Percentiles rank a stretch among this genome's conserved stretches.
These are phyloP conservation scores for Brasilioporus rufonigricans DNA, from an alignment of 768 basidiomycete species.

Conservation along the genomic window DNA sequence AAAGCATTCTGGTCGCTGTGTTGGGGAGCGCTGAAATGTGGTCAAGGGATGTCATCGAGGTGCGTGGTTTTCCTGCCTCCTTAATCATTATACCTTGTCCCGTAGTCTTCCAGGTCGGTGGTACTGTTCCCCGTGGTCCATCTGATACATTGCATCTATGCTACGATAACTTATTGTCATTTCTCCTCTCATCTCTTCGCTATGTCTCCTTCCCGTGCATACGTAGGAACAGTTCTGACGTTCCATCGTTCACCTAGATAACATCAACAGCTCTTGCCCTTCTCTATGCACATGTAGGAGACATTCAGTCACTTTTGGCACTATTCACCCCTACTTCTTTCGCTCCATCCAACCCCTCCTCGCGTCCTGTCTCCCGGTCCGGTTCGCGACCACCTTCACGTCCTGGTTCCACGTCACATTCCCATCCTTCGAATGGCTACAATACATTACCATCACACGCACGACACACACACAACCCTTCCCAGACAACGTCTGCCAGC, in stretches of 20 bases:
- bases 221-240: constrained; percentile 16
- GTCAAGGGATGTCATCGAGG: constrained; percentile 54
- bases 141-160: constrained; percentile 38
- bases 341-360: constrained; percentile 6
- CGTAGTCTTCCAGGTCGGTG: background rate
- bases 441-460: constrained; percentile 10
- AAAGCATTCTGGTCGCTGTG: constrained; percentile 40
- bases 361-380: constrained; percentile 21
- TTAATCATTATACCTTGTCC: background rate
- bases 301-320: constrained; percentile 21
- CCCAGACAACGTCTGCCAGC: constrained; percentile 1
- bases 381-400: constrained; percentile 25
- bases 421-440: constrained; percentile 5
- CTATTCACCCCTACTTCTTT: constrained; percentile 14
- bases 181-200: background rate
- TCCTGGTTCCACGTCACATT: constrained; percentile 14
- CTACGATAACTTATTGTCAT: background rate
- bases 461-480: constrained; percentile 5
- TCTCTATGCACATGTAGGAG: constrained; percentile 25
- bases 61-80: constrained; percentile 12
- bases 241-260: constrained; percentile 14
- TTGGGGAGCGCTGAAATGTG: constrained; percentile 43
- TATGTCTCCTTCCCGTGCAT: background rate
- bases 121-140: constrained; percentile 29
- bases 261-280: constrained; percentile 31